Conservation (phyloP, 148 eudicot species). For the Chenopodium formosanum region DNA sequence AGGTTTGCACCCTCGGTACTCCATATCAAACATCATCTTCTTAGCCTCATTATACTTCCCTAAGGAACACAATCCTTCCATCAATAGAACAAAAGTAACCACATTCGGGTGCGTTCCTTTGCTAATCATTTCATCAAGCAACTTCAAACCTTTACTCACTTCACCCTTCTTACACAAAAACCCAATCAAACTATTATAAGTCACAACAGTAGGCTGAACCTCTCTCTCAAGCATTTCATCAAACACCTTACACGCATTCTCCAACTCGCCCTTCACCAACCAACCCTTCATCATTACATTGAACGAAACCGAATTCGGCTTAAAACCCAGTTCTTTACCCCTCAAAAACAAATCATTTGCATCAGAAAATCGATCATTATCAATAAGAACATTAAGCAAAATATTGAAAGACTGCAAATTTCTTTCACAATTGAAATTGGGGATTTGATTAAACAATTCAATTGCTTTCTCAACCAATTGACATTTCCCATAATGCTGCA, state of each 20-base stretch:
- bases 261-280: constrained; percentile 61
- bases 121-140: constrained; percentile 58
- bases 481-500: constrained; percentile 68
- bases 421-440: constrained; percentile 55
- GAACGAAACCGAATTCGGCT: constrained; percentile 61
- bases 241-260: constrained; percentile 58
- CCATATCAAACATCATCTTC: constrained; percentile 98
- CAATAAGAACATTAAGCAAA: constrained; percentile 67
- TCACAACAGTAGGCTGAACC: constrained; percentile 70
- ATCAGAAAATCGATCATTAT: constrained; percentile 41
- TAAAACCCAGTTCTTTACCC: constrained; percentile 52
- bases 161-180: constrained; percentile 69
- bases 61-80: constrained; percentile 77
- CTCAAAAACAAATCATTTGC: constrained; percentile 52
- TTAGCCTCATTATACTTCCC: constrained; percentile 68
- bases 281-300: constrained; percentile 76
- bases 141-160: constrained; percentile 48
- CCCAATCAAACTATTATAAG: constrained; percentile 74
- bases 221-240: constrained; percentile 88
- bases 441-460: constrained; percentile 53
- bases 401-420: constrained; percentile 70
- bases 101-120: constrained; percentile 63
- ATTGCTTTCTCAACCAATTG: constrained; percentile 50
- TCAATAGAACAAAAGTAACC: constrained; percentile 62
- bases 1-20: constrained; percentile 74